These are phyloP conservation scores for Clausena lansium DNA, from an alignment of 345 rosid species.

Conservation along the genomic window DNA sequence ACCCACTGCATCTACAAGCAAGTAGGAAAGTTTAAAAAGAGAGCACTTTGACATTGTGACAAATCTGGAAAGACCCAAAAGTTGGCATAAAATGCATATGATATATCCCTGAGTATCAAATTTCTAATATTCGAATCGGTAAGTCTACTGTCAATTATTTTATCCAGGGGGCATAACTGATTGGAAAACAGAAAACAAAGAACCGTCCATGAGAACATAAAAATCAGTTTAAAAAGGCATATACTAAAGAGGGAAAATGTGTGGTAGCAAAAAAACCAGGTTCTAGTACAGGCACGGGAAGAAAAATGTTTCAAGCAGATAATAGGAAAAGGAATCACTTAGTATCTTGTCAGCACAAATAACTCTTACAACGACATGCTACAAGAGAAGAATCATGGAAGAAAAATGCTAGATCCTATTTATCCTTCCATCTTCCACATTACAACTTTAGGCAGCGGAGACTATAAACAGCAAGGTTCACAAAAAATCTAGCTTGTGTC, in stretches of 20 bases:
- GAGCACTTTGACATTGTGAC: neutral
- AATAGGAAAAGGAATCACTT: neutral
- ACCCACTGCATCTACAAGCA: conserved; percentile 26
- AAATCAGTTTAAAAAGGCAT: neutral
- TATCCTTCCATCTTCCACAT: neutral
- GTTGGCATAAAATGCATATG: neutral
- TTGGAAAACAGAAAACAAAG: neutral
- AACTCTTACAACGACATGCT: neutral
- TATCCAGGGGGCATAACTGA: neutral
- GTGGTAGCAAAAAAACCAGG: neutral
- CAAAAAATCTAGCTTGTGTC: neutral
- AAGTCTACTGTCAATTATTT: neutral
- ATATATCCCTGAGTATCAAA: neutral
- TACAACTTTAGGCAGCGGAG: neutral
- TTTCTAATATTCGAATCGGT: neutral
- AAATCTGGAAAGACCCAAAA: neutral
- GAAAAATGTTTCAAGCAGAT: neutral
- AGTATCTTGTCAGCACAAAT: neutral
- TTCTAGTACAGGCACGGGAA: neutral
- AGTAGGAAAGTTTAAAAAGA: neutral
- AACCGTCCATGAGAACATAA: neutral
- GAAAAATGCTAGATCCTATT: neutral
- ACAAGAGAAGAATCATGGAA: neutral
- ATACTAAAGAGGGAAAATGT: neutral
- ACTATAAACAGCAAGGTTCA: neutral